Base-by-base conservation (phyloP, 441 rosid genomes). In the Isatis lusitanica region DNA sequence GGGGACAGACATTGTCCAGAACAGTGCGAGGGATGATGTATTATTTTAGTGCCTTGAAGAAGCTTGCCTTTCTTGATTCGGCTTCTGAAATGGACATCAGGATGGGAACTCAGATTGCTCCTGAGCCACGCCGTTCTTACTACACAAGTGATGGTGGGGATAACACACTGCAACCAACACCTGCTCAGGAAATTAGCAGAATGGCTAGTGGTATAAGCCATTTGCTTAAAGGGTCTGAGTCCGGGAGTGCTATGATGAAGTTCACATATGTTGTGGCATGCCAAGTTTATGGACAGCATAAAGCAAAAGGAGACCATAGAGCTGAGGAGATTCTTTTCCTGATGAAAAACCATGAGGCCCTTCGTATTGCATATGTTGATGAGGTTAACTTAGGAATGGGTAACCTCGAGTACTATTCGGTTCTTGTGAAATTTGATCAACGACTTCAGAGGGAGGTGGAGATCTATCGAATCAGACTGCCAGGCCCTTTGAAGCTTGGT, bases 21-120 rank as follows among this genome's bases (percentile, higher is more conserved):
- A 94, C 97, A 4, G 96, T 91, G 17, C 82, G 98, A 81, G 98
- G 98, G 66, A 93, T 93, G 97, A 90, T 93, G 97, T 93, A 93
- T 69, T 91, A 91, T 74, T 86, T 90, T 62, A 82, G 93, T 73
- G 96, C 98, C 73, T 88, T 93, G 57, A 79, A 86, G 88, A 87
- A 84, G 89, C 94, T 93, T 73, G 84, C 92, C 39, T 93, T 81
- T 78, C 96, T 93, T 57, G 98, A 94, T 83, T 85, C 92, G 68
- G 97, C 97, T 39, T 83, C 96, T 5, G 97, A 94, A 86, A 79
- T 84, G 82, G 97, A 94, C 65, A 78, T 88, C 53, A 80, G 81
- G 77, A 81, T 24, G 75, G 92, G 93, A 17, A 56, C 91, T 39
- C 85, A 79, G 61, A 85, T 84, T 58, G 86, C 84, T 68, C 83